Conservation (phyloP, 2,329 filamentous ascomycete genomes). For the Penicillium frequentans region DNA sequence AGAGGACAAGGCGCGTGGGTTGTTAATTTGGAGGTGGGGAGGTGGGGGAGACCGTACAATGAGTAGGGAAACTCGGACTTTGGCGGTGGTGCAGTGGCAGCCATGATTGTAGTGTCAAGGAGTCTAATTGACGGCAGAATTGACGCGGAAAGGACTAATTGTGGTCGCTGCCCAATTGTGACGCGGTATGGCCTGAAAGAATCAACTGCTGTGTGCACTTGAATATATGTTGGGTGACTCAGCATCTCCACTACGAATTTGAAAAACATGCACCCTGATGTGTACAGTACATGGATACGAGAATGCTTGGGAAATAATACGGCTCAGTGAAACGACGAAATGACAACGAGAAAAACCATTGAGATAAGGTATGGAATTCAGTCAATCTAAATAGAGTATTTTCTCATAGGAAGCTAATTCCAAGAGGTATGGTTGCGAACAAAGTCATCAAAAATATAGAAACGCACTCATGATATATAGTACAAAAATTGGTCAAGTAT, state of each 20-base stretch:
- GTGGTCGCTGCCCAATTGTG: no score
- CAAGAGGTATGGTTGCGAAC: not conserved
- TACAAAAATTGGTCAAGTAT: slow-evolving; percentile 11
- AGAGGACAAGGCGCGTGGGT: not conserved
- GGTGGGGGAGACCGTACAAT: slow-evolving; percentile 28
- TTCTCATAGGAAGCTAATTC: not conserved
- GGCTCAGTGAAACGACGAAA: not conserved
- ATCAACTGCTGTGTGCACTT: not conserved
- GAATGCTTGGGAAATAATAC: no score
- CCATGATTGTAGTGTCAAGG: slow-evolving; percentile 14
- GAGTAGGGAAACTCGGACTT: slow-evolving; percentile 39
- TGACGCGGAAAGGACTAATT: not conserved
- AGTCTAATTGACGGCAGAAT: not conserved
- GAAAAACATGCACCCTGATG: not conserved
- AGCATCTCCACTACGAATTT: not conserved
- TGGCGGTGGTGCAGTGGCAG: slow-evolving; percentile 14
- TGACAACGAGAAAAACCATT: not conserved
- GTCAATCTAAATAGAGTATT: not conserved
- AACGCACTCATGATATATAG: slow-evolving; percentile 9
- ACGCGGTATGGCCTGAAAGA: not conserved
- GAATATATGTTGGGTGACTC: not conserved
- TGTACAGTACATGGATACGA: no score
- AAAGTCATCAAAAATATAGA: slow-evolving; percentile 1
- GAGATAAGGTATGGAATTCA: not conserved
- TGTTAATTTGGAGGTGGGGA: slow-evolving; percentile 1